These are phyloP conservation scores for Stagonosporopsis cucurbitacearum DNA, from an alignment of 2,329 filamentous ascomycete species.

Conservation along the genomic window DNA sequence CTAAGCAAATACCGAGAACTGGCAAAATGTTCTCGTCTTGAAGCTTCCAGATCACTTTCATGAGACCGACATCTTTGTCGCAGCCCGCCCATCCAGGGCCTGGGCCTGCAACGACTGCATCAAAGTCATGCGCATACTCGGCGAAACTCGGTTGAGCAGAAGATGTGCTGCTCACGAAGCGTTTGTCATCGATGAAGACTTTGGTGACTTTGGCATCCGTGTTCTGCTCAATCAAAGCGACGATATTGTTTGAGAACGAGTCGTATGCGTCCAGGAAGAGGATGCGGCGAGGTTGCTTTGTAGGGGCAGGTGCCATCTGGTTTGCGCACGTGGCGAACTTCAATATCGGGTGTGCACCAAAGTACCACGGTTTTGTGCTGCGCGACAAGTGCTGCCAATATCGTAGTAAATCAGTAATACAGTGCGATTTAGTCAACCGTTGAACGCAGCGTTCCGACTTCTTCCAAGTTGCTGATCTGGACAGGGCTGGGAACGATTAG, in stretches of 20 bases:
- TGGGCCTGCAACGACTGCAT: slow-evolving; percentile 88
- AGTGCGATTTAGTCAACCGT: neutral
- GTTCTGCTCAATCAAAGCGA: slow-evolving; percentile 75
- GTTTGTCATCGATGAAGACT: slow-evolving; percentile 68
- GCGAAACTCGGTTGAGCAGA: slow-evolving; percentile 43
- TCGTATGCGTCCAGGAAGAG: slow-evolving; percentile 96
- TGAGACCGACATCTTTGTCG: slow-evolving; percentile 80
- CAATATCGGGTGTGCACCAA: neutral
- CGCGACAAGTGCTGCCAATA: neutral
- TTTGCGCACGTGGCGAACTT: slow-evolving; percentile 14
- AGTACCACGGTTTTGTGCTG: neutral
- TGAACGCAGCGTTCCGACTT: neutral
- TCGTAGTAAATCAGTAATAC: no score
- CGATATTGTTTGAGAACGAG: slow-evolving; percentile 95
- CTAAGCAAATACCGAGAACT: slow-evolving; percentile 85
- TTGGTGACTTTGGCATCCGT: slow-evolving; percentile 72
- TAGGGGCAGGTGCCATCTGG: slow-evolving; percentile 39
- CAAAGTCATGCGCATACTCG: slow-evolving; percentile 65
- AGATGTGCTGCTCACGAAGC: slow-evolving; percentile 23
- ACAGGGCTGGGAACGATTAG: neutral
- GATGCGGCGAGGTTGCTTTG: slow-evolving; percentile 57
- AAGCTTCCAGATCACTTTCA: slow-evolving; percentile 76
- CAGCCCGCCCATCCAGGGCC: slow-evolving; percentile 83
- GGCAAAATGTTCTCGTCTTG: slow-evolving; percentile 68
- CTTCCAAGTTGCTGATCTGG: neutral